Conservation (phyloP, 2,329 filamentous ascomycete genomes). For the Pseudogymnoascus sp. region DNA sequence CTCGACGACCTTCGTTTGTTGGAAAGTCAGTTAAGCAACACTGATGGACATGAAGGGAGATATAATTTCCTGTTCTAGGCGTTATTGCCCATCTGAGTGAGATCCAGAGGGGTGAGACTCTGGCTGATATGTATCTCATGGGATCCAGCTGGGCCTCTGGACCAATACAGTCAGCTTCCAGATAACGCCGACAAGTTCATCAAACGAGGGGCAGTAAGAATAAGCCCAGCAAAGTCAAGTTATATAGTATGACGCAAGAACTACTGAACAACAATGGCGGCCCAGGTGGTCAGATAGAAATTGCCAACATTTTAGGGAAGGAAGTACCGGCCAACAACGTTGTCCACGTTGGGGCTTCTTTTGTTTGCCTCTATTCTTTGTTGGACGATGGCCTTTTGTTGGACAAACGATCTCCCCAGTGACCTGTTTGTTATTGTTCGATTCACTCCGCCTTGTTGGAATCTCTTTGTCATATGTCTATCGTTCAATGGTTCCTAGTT, state of each 20-base stretch:
- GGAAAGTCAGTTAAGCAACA: not conserved
- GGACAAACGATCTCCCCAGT: not conserved
- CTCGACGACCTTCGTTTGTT: not conserved
- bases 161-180: not conserved
- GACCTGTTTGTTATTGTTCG: not conserved
- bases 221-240: not conserved
- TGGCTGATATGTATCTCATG: not conserved
- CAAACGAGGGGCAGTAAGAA: not conserved
- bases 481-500: no score
- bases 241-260: not conserved
- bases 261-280: not conserved
- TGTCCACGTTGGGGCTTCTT: not conserved
- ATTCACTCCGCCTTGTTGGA: not conserved
- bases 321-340: not conserved
- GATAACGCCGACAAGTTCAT: not conserved
- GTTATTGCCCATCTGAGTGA: not conserved
- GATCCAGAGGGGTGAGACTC: not conserved
- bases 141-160: not conserved
- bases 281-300: not conserved
- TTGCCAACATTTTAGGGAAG: not conserved
- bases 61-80: not conserved
- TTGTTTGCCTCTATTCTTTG: not conserved
- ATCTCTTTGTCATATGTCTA: not conserved
- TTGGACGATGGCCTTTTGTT: not conserved
- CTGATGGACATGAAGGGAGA: not conserved